These are phyloP conservation scores for Candida chilensis DNA, from an alignment of 805 yeast genomes.

Conservation along the genomic window DNA sequence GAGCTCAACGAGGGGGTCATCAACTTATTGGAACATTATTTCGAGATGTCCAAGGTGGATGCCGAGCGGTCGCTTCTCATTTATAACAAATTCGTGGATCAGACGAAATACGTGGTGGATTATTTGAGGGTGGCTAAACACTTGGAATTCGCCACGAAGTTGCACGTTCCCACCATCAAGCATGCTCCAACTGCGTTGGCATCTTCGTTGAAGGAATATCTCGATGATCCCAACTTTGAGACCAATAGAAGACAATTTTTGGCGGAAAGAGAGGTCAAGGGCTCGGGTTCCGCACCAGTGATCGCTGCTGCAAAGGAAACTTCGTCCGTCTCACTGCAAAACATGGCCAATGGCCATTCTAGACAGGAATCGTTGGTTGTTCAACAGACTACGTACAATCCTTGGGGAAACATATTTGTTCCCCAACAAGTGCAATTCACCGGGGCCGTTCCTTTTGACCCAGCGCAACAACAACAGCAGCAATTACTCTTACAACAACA, in stretches of 20 bases:
- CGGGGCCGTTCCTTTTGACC: conserved; percentile 2
- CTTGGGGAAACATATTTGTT: conserved; percentile 20
- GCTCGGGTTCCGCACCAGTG: background rate
- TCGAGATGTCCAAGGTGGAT: conserved; percentile 80
- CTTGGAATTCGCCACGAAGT: conserved; percentile 75
- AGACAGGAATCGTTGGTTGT: conserved; percentile 20
- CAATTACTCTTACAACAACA: conserved; percentile 5
- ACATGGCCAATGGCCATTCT: background rate
- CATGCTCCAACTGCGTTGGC: conserved; percentile 96
- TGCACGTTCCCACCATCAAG: conserved; percentile 90
- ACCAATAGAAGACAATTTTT: conserved; percentile 68
- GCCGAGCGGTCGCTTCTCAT: conserved; percentile 82
- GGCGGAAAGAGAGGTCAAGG: conserved; percentile 47
- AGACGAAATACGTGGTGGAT: conserved; percentile 81
- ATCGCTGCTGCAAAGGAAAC: conserved; percentile 1
- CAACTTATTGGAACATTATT: conserved; percentile 86
- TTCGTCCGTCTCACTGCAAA: conserved; percentile 1
- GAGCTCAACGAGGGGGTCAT: conserved; percentile 93
- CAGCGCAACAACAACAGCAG: conserved; percentile 6
- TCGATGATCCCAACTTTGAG: conserved; percentile 81
- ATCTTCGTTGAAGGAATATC: conserved; percentile 77
- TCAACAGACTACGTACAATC: conserved; percentile 29
- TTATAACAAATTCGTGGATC: conserved; percentile 76
- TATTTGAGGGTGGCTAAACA: conserved; percentile 86
- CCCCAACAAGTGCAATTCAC: conserved; percentile 4